Conservation (phyloP, 352 stramenopile genomes). For the Thalassiosira exigua region DNA sequence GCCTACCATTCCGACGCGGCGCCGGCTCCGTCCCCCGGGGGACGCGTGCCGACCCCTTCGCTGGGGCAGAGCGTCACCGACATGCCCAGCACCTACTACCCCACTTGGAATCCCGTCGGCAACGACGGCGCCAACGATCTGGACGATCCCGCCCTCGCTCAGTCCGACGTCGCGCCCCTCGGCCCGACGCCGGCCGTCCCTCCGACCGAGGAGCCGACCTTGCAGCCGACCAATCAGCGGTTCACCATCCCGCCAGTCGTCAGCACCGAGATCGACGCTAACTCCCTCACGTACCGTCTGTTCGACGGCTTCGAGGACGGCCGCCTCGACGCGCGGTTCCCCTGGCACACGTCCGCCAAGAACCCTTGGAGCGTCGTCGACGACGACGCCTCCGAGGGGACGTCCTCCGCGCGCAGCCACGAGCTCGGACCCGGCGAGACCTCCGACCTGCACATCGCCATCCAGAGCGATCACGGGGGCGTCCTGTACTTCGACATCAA, state of each 20-base stretch:
- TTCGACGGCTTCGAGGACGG: slow-evolving; percentile 45
- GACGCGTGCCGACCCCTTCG: too few species aligned
- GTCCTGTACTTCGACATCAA: slow-evolving; percentile 40
- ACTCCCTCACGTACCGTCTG: background rate
- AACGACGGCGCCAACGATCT: background rate
- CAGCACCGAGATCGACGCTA: slow-evolving; percentile 20
- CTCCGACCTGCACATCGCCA: slow-evolving; percentile 35
- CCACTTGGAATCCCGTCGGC: background rate
- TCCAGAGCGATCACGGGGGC: slow-evolving; percentile 27
- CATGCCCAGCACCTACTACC: background rate
- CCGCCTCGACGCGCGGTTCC: slow-evolving; percentile 19
- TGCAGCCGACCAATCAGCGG: background rate
- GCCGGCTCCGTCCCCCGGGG: too few species aligned
- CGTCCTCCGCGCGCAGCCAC: slow-evolving; percentile 14
- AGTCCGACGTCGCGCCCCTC: too few species aligned
- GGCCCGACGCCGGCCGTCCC: background rate
- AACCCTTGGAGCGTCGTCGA: slow-evolving; percentile 38
- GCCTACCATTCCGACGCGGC: background rate
- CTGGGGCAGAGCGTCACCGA: too few species aligned
- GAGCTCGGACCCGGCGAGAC: slow-evolving; percentile 6
- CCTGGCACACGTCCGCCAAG: slow-evolving; percentile 26
- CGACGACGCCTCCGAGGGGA: slow-evolving; percentile 9
- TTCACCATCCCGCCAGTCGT: slow-evolving; percentile 7
- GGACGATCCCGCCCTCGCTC: too few species aligned
- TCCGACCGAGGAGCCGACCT: slow-evolving; percentile 2